Evolutionary conservation across 2,329 filamentous ascomycete genomes (phyloP).

Genomic region (Bipolaris oryzae): DNA sequence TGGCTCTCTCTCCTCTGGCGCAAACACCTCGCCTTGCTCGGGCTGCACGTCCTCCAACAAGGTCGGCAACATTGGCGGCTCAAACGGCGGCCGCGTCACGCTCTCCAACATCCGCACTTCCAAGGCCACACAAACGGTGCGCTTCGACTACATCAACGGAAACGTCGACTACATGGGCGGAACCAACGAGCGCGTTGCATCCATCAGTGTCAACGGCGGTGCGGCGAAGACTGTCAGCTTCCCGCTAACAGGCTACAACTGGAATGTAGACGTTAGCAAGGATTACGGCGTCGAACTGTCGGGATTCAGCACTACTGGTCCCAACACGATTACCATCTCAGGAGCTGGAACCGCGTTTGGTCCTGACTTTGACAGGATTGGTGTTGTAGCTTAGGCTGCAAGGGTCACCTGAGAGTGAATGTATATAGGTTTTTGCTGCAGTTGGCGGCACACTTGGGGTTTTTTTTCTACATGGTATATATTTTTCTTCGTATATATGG

Average conservation of each 20-base stretch:
- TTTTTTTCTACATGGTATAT: neutral
- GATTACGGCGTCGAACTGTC: slow-evolving; percentile 22
- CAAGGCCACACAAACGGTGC: slow-evolving; percentile 21
- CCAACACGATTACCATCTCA: slow-evolving; percentile 24
- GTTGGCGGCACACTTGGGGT: neutral
- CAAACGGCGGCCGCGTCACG: slow-evolving; percentile 21
- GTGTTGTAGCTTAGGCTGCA: slow-evolving; percentile 3
- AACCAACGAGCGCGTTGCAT: slow-evolving; percentile 24
- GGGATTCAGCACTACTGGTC: slow-evolving; percentile 24
- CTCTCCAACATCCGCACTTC: slow-evolving; percentile 28
- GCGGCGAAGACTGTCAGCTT: slow-evolving; percentile 26
- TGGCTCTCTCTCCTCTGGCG: slow-evolving; percentile 22
- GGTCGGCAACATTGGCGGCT: slow-evolving; percentile 26
- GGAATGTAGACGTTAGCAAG: slow-evolving; percentile 22
- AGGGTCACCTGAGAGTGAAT: neutral
- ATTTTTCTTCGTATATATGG: neutral
- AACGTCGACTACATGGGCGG: slow-evolving; percentile 26
- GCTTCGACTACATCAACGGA: slow-evolving; percentile 27
- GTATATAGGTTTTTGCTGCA: neutral
- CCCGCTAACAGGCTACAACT: slow-evolving; percentile 27
- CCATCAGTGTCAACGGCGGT: slow-evolving; percentile 28
- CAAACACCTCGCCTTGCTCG: slow-evolving; percentile 21
- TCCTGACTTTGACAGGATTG: slow-evolving; percentile 25
- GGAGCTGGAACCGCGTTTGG: slow-evolving; percentile 17
- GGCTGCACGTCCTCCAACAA: slow-evolving; percentile 25